These are phyloP conservation scores for Pulveroboletus sp. DNA, from an alignment of 768 basidiomycete species.

Conservation along the genomic window DNA sequence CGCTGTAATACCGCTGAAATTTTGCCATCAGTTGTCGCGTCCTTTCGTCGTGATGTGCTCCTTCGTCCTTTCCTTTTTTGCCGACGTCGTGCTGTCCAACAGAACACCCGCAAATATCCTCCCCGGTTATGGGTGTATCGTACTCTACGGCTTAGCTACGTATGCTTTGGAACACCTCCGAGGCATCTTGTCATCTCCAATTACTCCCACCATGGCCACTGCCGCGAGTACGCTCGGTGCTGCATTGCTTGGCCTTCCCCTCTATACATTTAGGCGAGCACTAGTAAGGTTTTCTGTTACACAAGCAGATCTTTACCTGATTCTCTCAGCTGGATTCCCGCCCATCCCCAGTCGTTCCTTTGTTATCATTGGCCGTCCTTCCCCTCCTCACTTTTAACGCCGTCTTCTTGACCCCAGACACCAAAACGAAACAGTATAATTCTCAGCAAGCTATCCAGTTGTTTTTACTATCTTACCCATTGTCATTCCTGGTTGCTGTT, in stretches of 20 bases:
- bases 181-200: constrained; percentile 50
- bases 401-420: constrained; percentile 56
- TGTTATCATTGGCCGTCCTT: constrained; percentile 53
- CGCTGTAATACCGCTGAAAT: constrained; percentile 17
- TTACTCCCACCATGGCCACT: constrained; percentile 53
- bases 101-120: constrained; percentile 37
- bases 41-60: constrained; percentile 45
- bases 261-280: constrained; percentile 58
- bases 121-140: constrained; percentile 65
- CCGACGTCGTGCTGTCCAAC: constrained; percentile 47
- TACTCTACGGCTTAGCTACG: constrained; percentile 56
- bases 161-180: constrained; percentile 61
- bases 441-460: constrained; percentile 51
- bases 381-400: constrained; percentile 61
- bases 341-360: constrained; percentile 48
- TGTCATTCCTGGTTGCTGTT: constrained; percentile 43
- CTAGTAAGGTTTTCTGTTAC: constrained; percentile 42
- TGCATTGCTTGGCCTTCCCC: constrained; percentile 56
- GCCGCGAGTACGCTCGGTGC: constrained; percentile 60
- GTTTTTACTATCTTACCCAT: constrained; percentile 57
- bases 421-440: constrained; percentile 43
- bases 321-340: constrained; percentile 46
- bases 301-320: constrained; percentile 5
- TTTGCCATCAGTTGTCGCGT: constrained; percentile 44
- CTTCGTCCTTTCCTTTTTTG: constrained; percentile 51